These are phyloP conservation scores for Glutinoglossum americanum DNA, from an alignment of 495 filamentous ascomycete genomes.

Conservation along the genomic window DNA sequence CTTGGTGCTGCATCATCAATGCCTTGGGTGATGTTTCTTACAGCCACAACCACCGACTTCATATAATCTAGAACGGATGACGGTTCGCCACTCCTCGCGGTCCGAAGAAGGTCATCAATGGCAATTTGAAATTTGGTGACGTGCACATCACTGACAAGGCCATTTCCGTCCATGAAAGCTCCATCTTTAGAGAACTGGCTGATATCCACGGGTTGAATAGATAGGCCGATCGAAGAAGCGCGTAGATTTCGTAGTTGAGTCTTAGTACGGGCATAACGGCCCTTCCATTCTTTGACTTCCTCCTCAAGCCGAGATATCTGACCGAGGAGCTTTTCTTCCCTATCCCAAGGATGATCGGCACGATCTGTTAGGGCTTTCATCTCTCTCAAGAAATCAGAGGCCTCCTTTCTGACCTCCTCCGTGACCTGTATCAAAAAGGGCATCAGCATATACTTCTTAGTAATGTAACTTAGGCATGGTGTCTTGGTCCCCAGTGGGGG, in stretches of 20 bases:
- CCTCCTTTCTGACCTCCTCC: constrained; percentile 70
- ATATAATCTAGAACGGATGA: constrained; percentile 53
- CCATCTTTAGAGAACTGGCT: constrained; percentile 41
- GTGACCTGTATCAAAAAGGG: constrained; percentile 28
- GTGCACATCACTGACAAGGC: constrained; percentile 72
- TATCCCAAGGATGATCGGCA: constrained; percentile 55
- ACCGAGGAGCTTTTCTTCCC: constrained; percentile 51
- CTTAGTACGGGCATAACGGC: constrained; percentile 68
- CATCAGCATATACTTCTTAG: constrained; percentile 13
- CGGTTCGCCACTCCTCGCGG: constrained; percentile 50
- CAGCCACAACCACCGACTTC: constrained; percentile 57
- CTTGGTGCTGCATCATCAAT: constrained; percentile 34
- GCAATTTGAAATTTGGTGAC: constrained; percentile 89
- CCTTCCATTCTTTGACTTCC: constrained; percentile 73
- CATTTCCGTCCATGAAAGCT: constrained; percentile 47
- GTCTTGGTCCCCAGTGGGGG: too few relatives aligned
- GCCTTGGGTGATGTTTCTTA: constrained; percentile 62
- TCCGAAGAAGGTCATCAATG: constrained; percentile 76
- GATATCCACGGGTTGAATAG: constrained; percentile 39
- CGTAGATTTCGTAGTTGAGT: constrained; percentile 66
- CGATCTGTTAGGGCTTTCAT: constrained; percentile 73
- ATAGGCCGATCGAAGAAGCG: constrained; percentile 53
- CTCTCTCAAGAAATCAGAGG: constrained; percentile 62
- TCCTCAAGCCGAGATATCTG: constrained; percentile 54
- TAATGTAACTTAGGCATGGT: too few relatives aligned